Evolutionary conservation across 768 basidiomycete genomes (phyloP).

Genomic region (Lentinula sp.): DNA sequence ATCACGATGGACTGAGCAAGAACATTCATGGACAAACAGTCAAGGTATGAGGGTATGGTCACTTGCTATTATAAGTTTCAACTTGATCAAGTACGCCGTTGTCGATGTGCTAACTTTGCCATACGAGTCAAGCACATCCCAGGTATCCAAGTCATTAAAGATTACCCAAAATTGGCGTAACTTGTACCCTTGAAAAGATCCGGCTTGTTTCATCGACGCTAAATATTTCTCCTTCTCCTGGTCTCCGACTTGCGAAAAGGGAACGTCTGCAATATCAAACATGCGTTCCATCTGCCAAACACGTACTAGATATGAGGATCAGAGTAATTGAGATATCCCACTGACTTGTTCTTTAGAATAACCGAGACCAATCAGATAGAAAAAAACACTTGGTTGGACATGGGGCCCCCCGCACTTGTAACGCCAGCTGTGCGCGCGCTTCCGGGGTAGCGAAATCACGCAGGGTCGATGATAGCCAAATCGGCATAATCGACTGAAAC

Average conservation of each 20-base stretch:
- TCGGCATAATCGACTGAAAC: slow-evolving; percentile 34
- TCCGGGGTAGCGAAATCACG: slow-evolving; percentile 17
- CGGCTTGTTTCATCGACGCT: slow-evolving; percentile 32
- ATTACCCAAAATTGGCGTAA: slow-evolving; percentile 40
- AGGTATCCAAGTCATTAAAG: not conserved
- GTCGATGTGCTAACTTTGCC: slow-evolving; percentile 34
- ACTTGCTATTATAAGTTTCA: slow-evolving; percentile 34
- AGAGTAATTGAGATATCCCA: not conserved
- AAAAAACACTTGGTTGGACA: slow-evolving; percentile 33
- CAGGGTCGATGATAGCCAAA: slow-evolving; percentile 30
- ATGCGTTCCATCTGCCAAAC: slow-evolving; percentile 30
- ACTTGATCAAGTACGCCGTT: slow-evolving; percentile 34
- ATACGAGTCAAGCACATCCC: not conserved
- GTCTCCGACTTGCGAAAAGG: slow-evolving; percentile 29
- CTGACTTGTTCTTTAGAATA: slow-evolving; percentile 32
- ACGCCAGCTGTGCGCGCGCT: slow-evolving; percentile 19
- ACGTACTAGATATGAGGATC: not conserved
- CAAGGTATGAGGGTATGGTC: too few relatives aligned
- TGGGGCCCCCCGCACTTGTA: slow-evolving; percentile 26
- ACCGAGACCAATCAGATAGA: slow-evolving; percentile 46
- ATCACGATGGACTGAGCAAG: slow-evolving; percentile 24
- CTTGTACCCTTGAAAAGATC: slow-evolving; percentile 50
- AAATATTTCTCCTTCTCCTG: slow-evolving; percentile 37
- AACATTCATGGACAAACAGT: not conserved
- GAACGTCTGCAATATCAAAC: slow-evolving; percentile 41